Evolutionary conservation across 768 basidiomycete genomes (phyloP).

Genomic region (Pluteus cervinus): DNA sequence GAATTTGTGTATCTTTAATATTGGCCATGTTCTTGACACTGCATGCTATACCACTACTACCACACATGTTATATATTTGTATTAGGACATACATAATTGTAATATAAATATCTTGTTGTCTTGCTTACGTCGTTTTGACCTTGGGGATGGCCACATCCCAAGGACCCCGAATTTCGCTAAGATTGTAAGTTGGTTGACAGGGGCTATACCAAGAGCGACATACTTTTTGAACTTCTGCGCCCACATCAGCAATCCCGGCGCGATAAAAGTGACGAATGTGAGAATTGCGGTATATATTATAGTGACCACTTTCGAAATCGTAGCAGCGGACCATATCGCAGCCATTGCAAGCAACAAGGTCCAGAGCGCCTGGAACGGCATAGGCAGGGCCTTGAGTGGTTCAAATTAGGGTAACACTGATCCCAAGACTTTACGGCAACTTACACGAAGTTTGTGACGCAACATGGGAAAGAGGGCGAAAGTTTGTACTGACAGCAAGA

Average conservation of each 20-base stretch:
- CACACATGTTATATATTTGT: slow-evolving; percentile 8
- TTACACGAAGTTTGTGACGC: slow-evolving; percentile 66
- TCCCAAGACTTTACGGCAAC: slow-evolving; percentile 9
- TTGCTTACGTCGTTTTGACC: slow-evolving; percentile 22
- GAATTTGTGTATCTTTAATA: slow-evolving; percentile 6
- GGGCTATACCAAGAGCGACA: slow-evolving; percentile 20
- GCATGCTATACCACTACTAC: slow-evolving; percentile 3
- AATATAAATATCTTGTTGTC: slow-evolving; percentile 6
- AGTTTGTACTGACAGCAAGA: slow-evolving; percentile 74
- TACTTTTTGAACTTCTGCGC: slow-evolving; percentile 87
- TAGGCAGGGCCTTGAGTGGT: slow-evolving; percentile 47
- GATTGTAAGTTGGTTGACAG: slow-evolving; percentile 7
- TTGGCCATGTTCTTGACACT: slow-evolving; percentile 4
- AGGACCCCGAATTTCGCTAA: slow-evolving; percentile 81
- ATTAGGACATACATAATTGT: neutral
- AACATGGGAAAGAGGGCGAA: slow-evolving; percentile 85
- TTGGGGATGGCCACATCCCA: slow-evolving; percentile 87
- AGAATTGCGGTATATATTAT: slow-evolving; percentile 46
- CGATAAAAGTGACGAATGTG: slow-evolving; percentile 59
- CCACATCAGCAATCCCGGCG: slow-evolving; percentile 74
- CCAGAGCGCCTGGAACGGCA: slow-evolving; percentile 38
- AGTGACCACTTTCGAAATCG: slow-evolving; percentile 50
- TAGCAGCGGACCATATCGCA: slow-evolving; percentile 45
- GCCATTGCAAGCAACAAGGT: slow-evolving; percentile 47
- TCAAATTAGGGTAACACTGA: slow-evolving; percentile 4